Evolutionary conservation across 352 stramenopile genomes (phyloP).

Genomic region (Pythium aquatile): DNA sequence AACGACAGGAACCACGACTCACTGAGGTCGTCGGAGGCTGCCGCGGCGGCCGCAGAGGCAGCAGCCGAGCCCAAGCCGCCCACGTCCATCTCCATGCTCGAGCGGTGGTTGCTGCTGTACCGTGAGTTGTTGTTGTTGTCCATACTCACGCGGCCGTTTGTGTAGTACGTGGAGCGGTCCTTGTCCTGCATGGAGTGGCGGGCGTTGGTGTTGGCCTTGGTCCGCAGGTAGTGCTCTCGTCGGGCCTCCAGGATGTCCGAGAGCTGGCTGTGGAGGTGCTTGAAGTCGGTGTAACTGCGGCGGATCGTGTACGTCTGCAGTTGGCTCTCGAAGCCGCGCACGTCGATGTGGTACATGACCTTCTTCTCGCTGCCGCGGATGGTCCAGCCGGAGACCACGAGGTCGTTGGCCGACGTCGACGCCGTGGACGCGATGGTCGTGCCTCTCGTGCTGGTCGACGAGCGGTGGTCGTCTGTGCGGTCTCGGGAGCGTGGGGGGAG

Average conservation of each 20-base stretch:
- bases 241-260: constrained; percentile 61
- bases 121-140: constrained; percentile 1
- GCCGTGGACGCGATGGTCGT: constrained; percentile 18
- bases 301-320: constrained; percentile 86
- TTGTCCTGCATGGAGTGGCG: not conserved
- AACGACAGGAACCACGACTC: constrained; percentile 63
- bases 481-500: constrained; percentile 11
- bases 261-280: constrained; percentile 69
- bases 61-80: not conserved
- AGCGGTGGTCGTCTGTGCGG: constrained; percentile 20
- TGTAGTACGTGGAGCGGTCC: not conserved
- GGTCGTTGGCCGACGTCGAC: constrained; percentile 37
- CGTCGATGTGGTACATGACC: constrained; percentile 89
- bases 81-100: constrained; percentile 22
- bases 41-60: not conserved
- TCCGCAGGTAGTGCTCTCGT: constrained; percentile 47
- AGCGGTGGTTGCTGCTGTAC: constrained; percentile 15
- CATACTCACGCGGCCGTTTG: constrained; percentile 2
- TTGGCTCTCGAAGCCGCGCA: constrained; percentile 64
- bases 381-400: constrained; percentile 72
- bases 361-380: constrained; percentile 69
- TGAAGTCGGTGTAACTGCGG: constrained; percentile 83
- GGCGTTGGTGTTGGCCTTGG: not conserved
- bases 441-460: constrained; percentile 17
- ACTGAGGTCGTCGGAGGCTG: constrained; percentile 14